Conservation (phyloP, 2,329 filamentous ascomycete genomes). For the Berkeleyomyces rouxiae region DNA sequence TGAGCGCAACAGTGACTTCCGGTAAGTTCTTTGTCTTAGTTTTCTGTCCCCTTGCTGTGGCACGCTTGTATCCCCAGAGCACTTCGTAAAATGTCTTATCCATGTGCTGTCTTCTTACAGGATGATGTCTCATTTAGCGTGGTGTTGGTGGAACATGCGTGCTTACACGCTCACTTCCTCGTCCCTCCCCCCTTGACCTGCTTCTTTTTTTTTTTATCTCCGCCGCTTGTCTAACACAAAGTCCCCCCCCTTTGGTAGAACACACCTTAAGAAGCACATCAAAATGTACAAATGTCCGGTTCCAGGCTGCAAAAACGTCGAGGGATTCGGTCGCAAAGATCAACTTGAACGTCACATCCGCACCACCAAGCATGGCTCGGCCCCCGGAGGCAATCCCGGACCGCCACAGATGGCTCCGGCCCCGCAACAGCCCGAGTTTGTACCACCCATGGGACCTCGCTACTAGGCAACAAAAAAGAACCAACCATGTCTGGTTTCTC, state of each 20-base stretch:
- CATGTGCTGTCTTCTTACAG: background rate
- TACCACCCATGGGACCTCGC: background rate
- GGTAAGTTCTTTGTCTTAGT: background rate
- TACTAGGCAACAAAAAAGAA: background rate
- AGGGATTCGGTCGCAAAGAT: slow-evolving; percentile 12
- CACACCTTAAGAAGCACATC: slow-evolving; percentile 12
- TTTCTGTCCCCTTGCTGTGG: background rate
- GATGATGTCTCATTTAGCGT: background rate
- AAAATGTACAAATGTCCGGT: slow-evolving; percentile 13
- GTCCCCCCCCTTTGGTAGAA: background rate
- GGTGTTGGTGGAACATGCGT: background rate
- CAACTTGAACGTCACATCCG: slow-evolving; percentile 12
- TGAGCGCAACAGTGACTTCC: slow-evolving; percentile 12
- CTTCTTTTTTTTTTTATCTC: background rate
- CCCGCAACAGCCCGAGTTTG: slow-evolving; percentile 1
- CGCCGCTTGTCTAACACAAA: background rate
- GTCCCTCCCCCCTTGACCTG: no score
- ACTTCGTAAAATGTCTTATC: background rate
- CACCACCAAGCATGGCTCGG: slow-evolving; percentile 11
- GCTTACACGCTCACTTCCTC: background rate
- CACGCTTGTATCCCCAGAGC: background rate
- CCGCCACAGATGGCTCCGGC: background rate
- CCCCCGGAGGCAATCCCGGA: background rate
- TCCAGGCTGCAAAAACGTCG: slow-evolving; percentile 10
- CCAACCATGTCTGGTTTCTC: background rate